phyloP scores from a whole-genome alignment of 495 filamentous ascomycete species.

The Podospora conica region DNA sequence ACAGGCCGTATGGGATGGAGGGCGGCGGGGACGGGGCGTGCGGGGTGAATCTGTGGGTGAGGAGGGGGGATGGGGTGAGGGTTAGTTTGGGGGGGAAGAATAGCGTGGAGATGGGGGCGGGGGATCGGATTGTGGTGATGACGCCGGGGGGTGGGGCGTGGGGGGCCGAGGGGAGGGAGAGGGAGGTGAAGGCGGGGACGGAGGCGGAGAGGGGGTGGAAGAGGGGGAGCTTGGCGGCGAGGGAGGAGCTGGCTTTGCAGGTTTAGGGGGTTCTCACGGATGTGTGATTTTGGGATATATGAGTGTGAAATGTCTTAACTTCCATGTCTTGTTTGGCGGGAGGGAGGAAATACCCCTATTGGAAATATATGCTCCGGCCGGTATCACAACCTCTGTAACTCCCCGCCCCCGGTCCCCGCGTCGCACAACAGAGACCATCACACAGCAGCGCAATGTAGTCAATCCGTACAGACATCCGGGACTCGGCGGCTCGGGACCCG shows the following conservation, averaged over 20 bases:
- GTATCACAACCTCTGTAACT: not conserved
- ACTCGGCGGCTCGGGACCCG: not conserved
- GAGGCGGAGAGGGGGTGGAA: conserved; percentile 57
- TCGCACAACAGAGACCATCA: not conserved
- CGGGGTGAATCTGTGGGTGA: conserved; percentile 83
- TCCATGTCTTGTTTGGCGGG: no score
- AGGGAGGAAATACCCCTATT: no score
- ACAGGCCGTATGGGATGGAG: conserved; percentile 79
- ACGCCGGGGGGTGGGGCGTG: conserved; percentile 72
- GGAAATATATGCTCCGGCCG: not conserved
- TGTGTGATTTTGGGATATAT: no score
- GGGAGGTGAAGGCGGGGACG: conserved; percentile 28
- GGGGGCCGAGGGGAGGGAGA: conserved; percentile 55
- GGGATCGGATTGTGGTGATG: conserved; percentile 74
- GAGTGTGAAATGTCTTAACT: not conserved
- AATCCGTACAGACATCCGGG: not conserved
- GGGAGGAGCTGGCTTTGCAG: conserved; percentile 49
- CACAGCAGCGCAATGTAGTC: not conserved
- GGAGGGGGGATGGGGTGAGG: conserved; percentile 51
- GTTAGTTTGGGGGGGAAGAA: conserved; percentile 17
- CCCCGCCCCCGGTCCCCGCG: not conserved
- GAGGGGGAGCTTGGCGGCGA: conserved; percentile 52
- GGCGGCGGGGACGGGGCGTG: conserved; percentile 78
- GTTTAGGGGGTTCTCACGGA: conserved; percentile 9
- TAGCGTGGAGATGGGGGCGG: conserved; percentile 36